A percentile compares a stretch with the other conserved stretches of the same genome.
phyloP scores from a whole-genome alignment of 176 grass and related monocot species.

The Ampelocalamus luodianensis region DNA sequence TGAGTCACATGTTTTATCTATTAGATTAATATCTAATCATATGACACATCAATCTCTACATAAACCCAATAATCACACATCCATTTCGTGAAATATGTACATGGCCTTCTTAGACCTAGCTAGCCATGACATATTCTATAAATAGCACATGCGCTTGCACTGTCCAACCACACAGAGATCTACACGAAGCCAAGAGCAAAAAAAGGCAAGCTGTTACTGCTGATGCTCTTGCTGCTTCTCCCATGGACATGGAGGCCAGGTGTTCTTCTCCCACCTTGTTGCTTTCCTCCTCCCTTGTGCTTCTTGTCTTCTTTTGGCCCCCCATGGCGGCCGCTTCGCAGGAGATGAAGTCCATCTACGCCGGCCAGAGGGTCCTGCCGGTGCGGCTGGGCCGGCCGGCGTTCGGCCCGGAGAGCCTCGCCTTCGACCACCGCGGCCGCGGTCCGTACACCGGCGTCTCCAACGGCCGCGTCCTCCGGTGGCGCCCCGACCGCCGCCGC shows the following conservation, averaged over 20 bases:
- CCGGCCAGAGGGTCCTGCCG: constrained; percentile 33
- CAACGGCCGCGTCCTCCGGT: constrained; percentile 74
- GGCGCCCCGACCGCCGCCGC: constrained; percentile 42
- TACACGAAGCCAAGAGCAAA: background rate
- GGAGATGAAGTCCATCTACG: constrained; percentile 57
- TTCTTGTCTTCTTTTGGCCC: constrained; percentile 26
- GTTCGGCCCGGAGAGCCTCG: constrained; percentile 89
- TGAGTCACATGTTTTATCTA: no score
- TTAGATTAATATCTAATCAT: no score
- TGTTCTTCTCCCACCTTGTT: constrained; percentile 21
- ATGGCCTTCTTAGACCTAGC: no score
- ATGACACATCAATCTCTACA: no score
- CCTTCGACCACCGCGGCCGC: constrained; percentile 67
- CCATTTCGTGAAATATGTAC: no score
- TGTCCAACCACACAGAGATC: background rate
- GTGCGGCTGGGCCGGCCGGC: constrained; percentile 48
- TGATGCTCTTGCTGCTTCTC: background rate
- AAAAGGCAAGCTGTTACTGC: background rate
- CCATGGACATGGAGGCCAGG: constrained; percentile 42
- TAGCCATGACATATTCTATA: background rate
- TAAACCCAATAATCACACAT: no score
- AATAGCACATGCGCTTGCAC: constrained; percentile 11
- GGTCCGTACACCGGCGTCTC: constrained; percentile 91
- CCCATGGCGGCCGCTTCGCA: constrained; percentile 22
- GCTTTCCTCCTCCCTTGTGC: background rate